Base-by-base conservation (phyloP, 805 yeast genomes). In the Hanseniaspora meyeri region DNA sequence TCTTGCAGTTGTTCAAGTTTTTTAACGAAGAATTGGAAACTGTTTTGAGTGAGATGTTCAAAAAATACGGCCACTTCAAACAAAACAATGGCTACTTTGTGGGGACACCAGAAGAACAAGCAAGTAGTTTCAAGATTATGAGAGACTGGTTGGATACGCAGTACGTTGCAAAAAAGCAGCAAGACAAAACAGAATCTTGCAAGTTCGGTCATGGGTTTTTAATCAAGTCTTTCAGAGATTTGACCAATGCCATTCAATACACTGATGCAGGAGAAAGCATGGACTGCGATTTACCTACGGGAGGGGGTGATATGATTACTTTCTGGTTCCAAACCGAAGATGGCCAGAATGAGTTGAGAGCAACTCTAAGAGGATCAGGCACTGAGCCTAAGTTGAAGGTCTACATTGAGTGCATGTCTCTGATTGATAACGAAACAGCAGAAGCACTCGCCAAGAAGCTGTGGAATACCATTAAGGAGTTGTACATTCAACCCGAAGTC, bases 301-400 rank as follows among this genome's bases (percentile, higher is more conserved):
- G 90, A 59, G 64, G 72, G 1, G 80, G 96, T 0, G 95, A 93
- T 62, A 93, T 93, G 97, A 82, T 91, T 60, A 89, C 96, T 0
- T 83, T 77, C 1, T 68, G 69, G 27, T 69, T 87, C 24, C 60
- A 59, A 31, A 62, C 66, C 2, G 58, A 60, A 1, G 59, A 58
- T 1, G 48, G 59, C 6, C 27, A 52, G 36, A 39, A 52, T 31
- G 49, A 59, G 4, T 77, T 73, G 43, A 61, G 60, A 20, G 81
- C 87, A 1, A 90, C 97, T 0, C 81, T 87, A 51, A 76, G 98
- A 54, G 97, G 97, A 0, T 87, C 96, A 3, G 98, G 98, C 11
- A 91, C 98, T 0, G 98, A 91, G 67, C 97, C 97, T 2, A 91
- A 91, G 66, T 73, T 91, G 60, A 91, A 91, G 68, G 86, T 91